Conservation (phyloP, 345 rosid genomes). For the Hirschfeldia incana region DNA sequence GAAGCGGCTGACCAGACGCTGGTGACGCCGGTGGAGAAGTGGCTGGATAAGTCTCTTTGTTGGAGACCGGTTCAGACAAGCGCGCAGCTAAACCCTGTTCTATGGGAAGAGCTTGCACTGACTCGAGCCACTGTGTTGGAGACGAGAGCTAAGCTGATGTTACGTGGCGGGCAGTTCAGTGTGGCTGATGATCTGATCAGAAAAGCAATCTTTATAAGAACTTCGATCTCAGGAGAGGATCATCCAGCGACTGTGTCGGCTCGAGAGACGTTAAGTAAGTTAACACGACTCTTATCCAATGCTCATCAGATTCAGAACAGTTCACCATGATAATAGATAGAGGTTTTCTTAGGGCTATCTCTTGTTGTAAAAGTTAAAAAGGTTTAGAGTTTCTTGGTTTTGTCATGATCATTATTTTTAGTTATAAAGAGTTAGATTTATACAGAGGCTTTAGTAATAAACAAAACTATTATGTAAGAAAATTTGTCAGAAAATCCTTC, state of each 20-base stretch:
- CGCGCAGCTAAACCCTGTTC: constrained; percentile 83
- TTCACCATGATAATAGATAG: constrained; percentile 44
- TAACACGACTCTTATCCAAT: constrained; percentile 77
- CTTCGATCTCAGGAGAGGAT: constrained; percentile 82
- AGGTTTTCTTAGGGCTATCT: constrained; percentile 20
- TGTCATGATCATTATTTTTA: constrained; percentile 24
- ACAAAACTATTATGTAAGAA: constrained; percentile 19
- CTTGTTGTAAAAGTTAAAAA: constrained; percentile 41
- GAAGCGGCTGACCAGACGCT: constrained; percentile 86
- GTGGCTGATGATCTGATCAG: constrained; percentile 84
- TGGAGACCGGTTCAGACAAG: constrained; percentile 87
- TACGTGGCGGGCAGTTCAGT: constrained; percentile 80
- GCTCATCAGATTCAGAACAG: constrained; percentile 59
- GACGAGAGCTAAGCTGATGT: constrained; percentile 87
- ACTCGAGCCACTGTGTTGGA: constrained; percentile 87
- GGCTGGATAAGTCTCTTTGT: constrained; percentile 82
- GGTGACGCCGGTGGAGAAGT: constrained; percentile 82
- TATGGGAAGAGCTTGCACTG: constrained; percentile 94
- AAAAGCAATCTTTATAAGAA: constrained; percentile 84
- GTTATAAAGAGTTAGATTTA: constrained; percentile 30
- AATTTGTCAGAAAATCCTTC: constrained; percentile 23
- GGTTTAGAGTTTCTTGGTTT: constrained; percentile 26
- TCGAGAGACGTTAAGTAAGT: constrained; percentile 76
- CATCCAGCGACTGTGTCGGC: constrained; percentile 84
- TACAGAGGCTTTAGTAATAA: constrained; percentile 41